These are phyloP conservation scores for Colletotrichum tofieldiae DNA, from an alignment of 2,329 filamentous ascomycete species.

Conservation along the genomic window DNA sequence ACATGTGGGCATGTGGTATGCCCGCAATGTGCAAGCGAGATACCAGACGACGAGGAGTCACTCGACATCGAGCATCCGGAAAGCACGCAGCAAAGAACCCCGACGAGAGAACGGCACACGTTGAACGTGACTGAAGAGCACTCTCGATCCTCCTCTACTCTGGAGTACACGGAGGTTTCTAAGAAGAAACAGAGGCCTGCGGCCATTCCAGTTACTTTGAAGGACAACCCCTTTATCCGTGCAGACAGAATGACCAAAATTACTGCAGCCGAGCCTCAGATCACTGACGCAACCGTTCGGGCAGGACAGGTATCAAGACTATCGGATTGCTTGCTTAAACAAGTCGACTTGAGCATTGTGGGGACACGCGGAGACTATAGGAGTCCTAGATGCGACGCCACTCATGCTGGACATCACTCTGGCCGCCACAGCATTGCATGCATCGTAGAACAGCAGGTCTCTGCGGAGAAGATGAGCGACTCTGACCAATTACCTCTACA, in stretches of 20 bases:
- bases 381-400: constrained; percentile 49
- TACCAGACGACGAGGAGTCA: constrained; percentile 45
- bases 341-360: constrained; percentile 39
- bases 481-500: constrained; percentile 6
- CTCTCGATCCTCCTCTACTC: neutral
- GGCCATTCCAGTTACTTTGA: constrained; percentile 43
- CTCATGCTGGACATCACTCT: constrained; percentile 47
- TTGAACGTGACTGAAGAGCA: constrained; percentile 6
- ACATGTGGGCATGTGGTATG: constrained; percentile 69
- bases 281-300: constrained; percentile 44
- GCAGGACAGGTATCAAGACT: constrained; percentile 44
- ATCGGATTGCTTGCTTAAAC: constrained; percentile 52
- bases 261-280: constrained; percentile 45
- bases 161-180: neutral
- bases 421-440: constrained; percentile 54
- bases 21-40: constrained; percentile 60
- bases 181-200: constrained; percentile 28
- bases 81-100: neutral
- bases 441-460: constrained; percentile 41
- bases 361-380: constrained; percentile 47
- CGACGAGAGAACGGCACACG: neutral
- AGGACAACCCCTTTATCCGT: constrained; percentile 53
- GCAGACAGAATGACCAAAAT: constrained; percentile 49
- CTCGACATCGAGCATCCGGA: neutral
- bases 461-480: constrained; percentile 30